phyloP scores from a whole-genome alignment of 345 rosid genomes.

The Arabis hirsuta region DNA sequence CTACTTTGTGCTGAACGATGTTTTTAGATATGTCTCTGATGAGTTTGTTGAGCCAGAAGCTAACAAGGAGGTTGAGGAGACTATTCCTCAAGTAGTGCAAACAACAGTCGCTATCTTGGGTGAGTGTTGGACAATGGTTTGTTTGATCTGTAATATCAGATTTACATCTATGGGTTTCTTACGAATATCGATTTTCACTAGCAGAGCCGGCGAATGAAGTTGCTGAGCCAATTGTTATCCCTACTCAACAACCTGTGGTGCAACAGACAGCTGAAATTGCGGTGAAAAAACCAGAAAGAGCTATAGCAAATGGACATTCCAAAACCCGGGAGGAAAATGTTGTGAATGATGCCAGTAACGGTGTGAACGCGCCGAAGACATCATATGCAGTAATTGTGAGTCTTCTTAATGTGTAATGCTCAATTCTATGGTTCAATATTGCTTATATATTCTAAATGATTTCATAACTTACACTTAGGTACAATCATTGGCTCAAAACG shows the following conservation, averaged over 20 bases:
- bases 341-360: constrained; percentile 22
- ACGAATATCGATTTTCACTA: not conserved
- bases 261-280: constrained; percentile 31
- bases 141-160: not conserved
- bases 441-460: constrained; percentile 8
- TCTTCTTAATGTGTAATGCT: not conserved
- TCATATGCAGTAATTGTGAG: constrained; percentile 41
- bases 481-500: constrained; percentile 37
- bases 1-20: constrained; percentile 82
- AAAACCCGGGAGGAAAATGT: constrained; percentile 16
- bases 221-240: constrained; percentile 21
- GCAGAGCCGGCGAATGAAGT: constrained; percentile 29
- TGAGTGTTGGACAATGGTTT: constrained; percentile 22
- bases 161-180: not conserved
- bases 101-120: constrained; percentile 23
- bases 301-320: constrained; percentile 29
- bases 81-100: constrained; percentile 30
- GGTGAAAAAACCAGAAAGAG: constrained; percentile 28
- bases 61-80: constrained; percentile 37
- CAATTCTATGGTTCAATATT: not conserved
- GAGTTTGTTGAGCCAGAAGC: constrained; percentile 45
- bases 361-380: constrained; percentile 40
- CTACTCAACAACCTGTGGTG: constrained; percentile 10
- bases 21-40: constrained; percentile 69
- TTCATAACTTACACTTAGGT: constrained; percentile 29